Evolutionary conservation across 441 rosid species (phyloP), one percentile per base, ranked within the genome.

Genomic region (Gossypium aridum): DNA sequence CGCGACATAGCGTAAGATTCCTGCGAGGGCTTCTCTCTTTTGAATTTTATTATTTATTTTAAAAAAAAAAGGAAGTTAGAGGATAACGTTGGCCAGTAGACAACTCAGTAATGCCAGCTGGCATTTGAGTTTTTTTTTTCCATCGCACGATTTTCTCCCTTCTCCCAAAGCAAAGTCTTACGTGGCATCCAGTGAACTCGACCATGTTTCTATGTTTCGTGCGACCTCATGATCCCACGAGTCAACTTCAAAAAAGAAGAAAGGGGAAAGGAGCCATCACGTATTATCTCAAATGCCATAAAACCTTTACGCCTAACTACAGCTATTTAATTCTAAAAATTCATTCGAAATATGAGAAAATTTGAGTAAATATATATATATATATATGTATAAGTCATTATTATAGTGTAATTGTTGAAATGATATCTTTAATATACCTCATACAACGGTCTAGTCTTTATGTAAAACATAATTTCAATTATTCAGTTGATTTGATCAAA

Each of bases 1-100:
- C 37, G 68, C 68, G 68, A 13, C 49, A 8, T 34, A 16, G 68
- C 25, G 19, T 22, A 64, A 34, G 34, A 17, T 64, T 64, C 22
- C n/a, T 6, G 14, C 23, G 12, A 39, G 34, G 16, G 7, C 37
- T 51, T 43, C 37, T 31, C 37, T 31, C 7, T 31, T 31, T 31
- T 31, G 9, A 49, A 43, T 22, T 47, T 8, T 14, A 19, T 16
- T 23, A 74, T 59, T 45, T 55, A 75, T 0, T 23, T 23, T 0
- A n/a, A 31, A 12, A 20, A 64, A 73, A 56, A 71, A 16, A n/a
- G 75, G 53, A 70, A 73, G 45, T 73, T 81, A 85, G 87, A 85
- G 89, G 95, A 90, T 90, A 90, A 90, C 92, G 83, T 84, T 83
- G 88, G 88, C 86, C 91, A 82, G 89, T 76, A 60, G 76, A 54